These are phyloP conservation scores for Miscanthus sacchariflorus DNA, from an alignment of 202 grass and related monocot genomes.

Conservation along the genomic window DNA sequence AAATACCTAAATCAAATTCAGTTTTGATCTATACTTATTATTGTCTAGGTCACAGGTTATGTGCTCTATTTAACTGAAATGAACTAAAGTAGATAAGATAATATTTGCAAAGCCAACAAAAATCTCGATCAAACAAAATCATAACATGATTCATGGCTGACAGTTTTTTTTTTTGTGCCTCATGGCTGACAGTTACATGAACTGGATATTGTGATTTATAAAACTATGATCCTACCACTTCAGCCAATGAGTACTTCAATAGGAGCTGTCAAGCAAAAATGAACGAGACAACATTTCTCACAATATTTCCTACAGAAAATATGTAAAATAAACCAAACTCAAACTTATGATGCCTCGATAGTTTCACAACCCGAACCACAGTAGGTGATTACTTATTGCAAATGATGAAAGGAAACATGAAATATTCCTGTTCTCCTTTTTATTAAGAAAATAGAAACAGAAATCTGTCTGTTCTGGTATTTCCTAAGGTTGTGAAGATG, in stretches of 20 bases:
- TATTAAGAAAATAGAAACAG: background rate
- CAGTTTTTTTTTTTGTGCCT: background rate
- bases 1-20: conserved; percentile 21
- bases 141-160: background rate
- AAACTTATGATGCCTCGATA: background rate
- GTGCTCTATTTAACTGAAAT: conserved; percentile 22
- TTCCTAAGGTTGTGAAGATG: background rate
- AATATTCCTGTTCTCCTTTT: background rate
- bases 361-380: background rate
- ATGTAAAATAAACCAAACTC: conserved; percentile 1
- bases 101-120: conserved; percentile 25
- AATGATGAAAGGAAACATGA: conserved; percentile 15
- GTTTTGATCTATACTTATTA: conserved; percentile 9
- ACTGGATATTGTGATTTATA: conserved; percentile 22
- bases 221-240: conserved; percentile 19
- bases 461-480: background rate
- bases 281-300: background rate
- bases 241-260: background rate
- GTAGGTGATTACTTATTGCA: background rate
- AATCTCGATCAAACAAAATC: conserved; percentile 36
- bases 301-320: background rate
- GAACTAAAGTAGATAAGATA: conserved; percentile 27
- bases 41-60: conserved; percentile 20
- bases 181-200: background rate
- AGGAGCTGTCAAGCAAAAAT: background rate